Base-by-base conservation (phyloP, 1,139 yeast genomes). In the Hanseniaspora sp. region DNA sequence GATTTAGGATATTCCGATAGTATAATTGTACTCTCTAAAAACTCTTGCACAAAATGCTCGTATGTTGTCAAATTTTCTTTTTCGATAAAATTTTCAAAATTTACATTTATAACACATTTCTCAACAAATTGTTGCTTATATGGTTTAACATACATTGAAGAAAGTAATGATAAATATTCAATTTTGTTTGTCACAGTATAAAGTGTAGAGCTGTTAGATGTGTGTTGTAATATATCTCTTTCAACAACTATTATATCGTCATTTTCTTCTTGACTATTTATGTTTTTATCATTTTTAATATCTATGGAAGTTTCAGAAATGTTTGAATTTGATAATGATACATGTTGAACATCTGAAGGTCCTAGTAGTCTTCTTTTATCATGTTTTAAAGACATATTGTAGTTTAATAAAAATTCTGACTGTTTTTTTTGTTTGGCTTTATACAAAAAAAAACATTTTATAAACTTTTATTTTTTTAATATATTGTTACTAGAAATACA, bases 1-100 rank as follows among this genome's bases (percentile, higher is more conserved):
- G 95, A 85, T 67, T 92, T 92, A 6, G 97, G 96, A 65, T 90
- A 90, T 58, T 82, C 79, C 17, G 79, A 79, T 49, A 87, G 71
- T 44, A 85, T 68, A 4, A 92, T 76, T 11, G 69, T 71, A 33
- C 70, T 63, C 28, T 65, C 64, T 56, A 70, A 66, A 13, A 64
- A 63, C 47, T 65, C 66, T 29, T 67, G 65, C 53, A 71, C 12
- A 29, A 48, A 48, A 31, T 38, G 41, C 17, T 53, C 53, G 15
- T 38, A 31, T 13, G 38, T 37, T 15, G 48, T 35, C 31, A 38
- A 17, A 13, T 52, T 35, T 12, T 23, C 17, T 6, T 13, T 28
- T 7, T 38, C 11, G 6, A 69, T 64, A 23, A 65, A 69, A 56
- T 70, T 68, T 60, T 80, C 81, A 57, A 83, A 75, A 57, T 81